Evolutionary conservation across 2,329 filamentous ascomycete species (phyloP).

Genomic region (Penicillium olsonii): DNA sequence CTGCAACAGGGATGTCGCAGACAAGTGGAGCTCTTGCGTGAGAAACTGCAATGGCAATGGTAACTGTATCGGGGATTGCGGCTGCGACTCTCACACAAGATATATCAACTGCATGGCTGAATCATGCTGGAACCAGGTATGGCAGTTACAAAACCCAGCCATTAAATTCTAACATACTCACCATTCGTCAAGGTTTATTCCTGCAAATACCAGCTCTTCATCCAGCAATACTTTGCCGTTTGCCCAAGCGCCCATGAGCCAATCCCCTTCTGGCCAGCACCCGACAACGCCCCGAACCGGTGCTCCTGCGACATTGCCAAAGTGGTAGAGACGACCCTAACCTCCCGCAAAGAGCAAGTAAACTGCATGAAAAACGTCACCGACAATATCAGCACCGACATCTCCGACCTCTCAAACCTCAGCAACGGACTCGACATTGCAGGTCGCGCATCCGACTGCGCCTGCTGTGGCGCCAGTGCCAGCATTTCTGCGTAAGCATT

Average conservation of each 20-base stretch:
- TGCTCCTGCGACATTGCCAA: constrained; percentile 43
- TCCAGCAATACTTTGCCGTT: constrained; percentile 35
- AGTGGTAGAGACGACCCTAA: constrained; percentile 23
- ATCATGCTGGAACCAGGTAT: constrained; percentile 43
- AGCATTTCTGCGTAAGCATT: constrained; percentile 36
- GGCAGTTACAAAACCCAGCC: not conserved
- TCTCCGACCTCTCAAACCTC: constrained; percentile 19
- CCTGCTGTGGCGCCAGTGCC: constrained; percentile 39
- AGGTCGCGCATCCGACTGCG: constrained; percentile 30
- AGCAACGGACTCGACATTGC: constrained; percentile 24
- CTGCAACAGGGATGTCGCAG: constrained; percentile 23
- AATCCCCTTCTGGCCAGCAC: constrained; percentile 43
- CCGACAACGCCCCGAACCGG: constrained; percentile 33
- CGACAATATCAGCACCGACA: constrained; percentile 9
- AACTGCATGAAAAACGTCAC: constrained; percentile 23
- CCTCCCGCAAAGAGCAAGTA: constrained; percentile 21
- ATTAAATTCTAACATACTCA: too few species aligned
- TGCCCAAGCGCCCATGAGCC: constrained; percentile 33
- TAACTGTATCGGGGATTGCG: constrained; percentile 24
- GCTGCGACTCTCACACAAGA: constrained; percentile 25
- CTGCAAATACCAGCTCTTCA: constrained; percentile 43
- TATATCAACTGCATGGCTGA: constrained; percentile 42
- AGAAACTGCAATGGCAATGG: constrained; percentile 21
- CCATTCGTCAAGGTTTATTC: constrained; percentile 33
- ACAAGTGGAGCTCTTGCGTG: constrained; percentile 22